A percentile compares a stretch with the other conserved stretches of the same genome.
Conservation (phyloP, 2,329 filamentous ascomycete species). For the Pseudopithomyces maydicus region DNA sequence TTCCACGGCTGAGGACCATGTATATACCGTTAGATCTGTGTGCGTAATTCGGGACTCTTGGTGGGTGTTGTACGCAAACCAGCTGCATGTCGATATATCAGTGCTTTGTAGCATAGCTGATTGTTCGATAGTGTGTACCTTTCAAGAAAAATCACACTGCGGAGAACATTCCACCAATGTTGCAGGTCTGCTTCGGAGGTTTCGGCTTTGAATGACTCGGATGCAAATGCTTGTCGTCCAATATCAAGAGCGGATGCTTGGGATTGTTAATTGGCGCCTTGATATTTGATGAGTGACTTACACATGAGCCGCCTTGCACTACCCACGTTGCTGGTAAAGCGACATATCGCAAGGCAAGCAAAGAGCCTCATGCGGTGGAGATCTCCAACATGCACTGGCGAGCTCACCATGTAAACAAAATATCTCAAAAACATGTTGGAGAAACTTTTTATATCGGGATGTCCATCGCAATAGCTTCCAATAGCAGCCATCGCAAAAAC, state of each 20-base stretch:
- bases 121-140: not conserved
- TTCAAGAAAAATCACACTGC: constrained; percentile 11
- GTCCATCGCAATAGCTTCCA: constrained; percentile 12
- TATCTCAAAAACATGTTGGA: constrained; percentile 6
- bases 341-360: constrained; percentile 13
- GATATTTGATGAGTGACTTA: not conserved
- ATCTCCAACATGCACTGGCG: not conserved
- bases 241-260: constrained; percentile 10
- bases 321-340: constrained; percentile 8
- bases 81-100: constrained; percentile 5
- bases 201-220: constrained; percentile 3
- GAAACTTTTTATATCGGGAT: not conserved
- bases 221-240: constrained; percentile 5
- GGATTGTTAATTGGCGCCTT: not conserved
- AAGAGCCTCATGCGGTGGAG: constrained; percentile 10
- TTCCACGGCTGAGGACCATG: not conserved
- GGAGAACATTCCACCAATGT: constrained; percentile 11
- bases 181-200: not conserved
- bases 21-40: constrained; percentile 9
- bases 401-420: constrained; percentile 7
- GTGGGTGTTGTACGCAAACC: constrained; percentile 13
- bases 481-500: constrained; percentile 17
- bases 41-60: constrained; percentile 9
- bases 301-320: constrained; percentile 9
- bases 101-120: not conserved